Evolutionary conservation across 2,329 filamentous ascomycete species (phyloP).

Genomic region (Aspergillaceae sp.): DNA sequence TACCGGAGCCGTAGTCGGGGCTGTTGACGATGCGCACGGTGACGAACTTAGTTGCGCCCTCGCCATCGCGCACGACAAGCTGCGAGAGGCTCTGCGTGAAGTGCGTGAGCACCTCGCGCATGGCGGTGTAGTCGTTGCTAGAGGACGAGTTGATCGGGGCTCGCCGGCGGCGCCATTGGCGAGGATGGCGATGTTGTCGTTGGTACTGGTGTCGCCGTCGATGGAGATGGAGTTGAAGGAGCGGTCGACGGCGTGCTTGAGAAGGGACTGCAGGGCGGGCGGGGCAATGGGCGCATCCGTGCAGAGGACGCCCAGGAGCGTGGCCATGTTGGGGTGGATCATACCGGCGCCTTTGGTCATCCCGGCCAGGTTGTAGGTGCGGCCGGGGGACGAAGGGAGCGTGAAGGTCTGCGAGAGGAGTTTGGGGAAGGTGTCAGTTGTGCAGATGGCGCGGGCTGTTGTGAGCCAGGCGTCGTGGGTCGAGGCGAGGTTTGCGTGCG

Average conservation of each 20-base stretch:
- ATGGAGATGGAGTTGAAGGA: conserved; percentile 97
- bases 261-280: conserved; percentile 56
- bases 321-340: conserved; percentile 99
- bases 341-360: conserved; percentile 98
- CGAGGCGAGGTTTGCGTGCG: conserved; percentile 60
- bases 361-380: conserved; percentile 77
- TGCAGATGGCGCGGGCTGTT: conserved; percentile 87
- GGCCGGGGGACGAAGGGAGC: conserved; percentile 67
- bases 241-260: conserved; percentile 65
- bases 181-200: conserved; percentile 90
- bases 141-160: conserved; percentile 46
- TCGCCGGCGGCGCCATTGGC: conserved; percentile 85
- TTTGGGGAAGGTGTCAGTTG: conserved; percentile 97
- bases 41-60: conserved; percentile 97
- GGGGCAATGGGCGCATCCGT: conserved; percentile 79
- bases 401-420: conserved; percentile 76
- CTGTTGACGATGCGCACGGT: conserved; percentile 77
- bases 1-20: conserved; percentile 59
- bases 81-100: conserved; percentile 82
- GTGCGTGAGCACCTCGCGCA: conserved; percentile 61
- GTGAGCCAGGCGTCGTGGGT: conserved; percentile 80
- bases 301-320: conserved; percentile 79
- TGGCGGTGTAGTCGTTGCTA: conserved; percentile 58
- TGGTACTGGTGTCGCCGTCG: conserved; percentile 94
- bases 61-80: conserved; percentile 89